These are phyloP conservation scores for Bondarzewia mesenterica DNA, from an alignment of 1,284 basidiomycete genomes.

Conservation along the genomic window DNA sequence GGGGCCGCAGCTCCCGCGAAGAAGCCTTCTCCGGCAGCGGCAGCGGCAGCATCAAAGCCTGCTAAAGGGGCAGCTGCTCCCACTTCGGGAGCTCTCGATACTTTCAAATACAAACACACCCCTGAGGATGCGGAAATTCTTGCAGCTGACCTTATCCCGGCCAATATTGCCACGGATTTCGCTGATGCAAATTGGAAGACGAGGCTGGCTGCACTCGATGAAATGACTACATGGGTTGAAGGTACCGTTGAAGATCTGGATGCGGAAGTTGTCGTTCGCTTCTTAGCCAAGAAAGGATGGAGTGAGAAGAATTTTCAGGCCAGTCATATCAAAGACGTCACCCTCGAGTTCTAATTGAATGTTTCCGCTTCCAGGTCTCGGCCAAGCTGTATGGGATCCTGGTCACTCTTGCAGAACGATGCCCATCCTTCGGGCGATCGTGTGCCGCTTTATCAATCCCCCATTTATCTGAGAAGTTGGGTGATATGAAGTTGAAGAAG, in stretches of 20 bases:
- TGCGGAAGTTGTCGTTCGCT: conserved; percentile 86
- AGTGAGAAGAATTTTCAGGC: conserved; percentile 98
- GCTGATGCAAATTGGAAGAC: conserved; percentile 92
- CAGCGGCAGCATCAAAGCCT: conserved; percentile 34
- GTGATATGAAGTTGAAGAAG: conserved; percentile 96
- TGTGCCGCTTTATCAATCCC: conserved; percentile 79
- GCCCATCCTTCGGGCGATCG: conserved; percentile 80
- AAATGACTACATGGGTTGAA: conserved; percentile 81
- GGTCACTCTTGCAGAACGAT: conserved; percentile 66
- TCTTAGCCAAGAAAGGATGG: conserved; percentile 92
- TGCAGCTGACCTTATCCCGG: conserved; percentile 71
- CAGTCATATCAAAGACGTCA: conserved; percentile 14
- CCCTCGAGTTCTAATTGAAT: conserved; percentile 4
- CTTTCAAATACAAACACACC: conserved; percentile 87
- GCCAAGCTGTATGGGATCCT: conserved; percentile 80
- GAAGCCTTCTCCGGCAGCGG: conserved; percentile 31
- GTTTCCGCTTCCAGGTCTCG: conserved; percentile 66
- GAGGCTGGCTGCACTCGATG: conserved; percentile 80
- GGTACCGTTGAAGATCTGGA: conserved; percentile 65
- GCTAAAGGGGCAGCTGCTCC: conserved; percentile 42
- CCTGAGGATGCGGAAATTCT: conserved; percentile 89
- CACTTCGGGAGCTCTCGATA: conserved; percentile 56
- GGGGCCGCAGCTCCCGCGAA: conserved; percentile 33
- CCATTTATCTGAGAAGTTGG: conserved; percentile 92
- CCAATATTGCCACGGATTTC: conserved; percentile 64